These are phyloP conservation scores for Tetradesmus lagerheimii DNA, from an alignment of 139 green algal species.

Conservation along the genomic window DNA sequence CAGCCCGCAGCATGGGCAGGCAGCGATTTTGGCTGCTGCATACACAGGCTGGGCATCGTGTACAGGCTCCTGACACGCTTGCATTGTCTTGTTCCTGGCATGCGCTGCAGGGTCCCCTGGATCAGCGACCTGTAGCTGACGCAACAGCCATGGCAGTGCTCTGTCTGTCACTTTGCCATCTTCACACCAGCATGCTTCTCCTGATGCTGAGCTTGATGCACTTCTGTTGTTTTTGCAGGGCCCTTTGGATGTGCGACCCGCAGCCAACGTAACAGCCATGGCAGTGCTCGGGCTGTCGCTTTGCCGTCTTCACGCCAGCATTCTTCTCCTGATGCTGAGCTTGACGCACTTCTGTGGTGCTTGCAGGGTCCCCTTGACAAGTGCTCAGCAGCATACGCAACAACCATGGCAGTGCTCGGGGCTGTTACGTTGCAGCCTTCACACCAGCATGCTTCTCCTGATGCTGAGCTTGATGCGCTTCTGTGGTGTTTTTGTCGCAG, in stretches of 20 bases:
- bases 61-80: no score
- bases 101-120: no score
- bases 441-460: neutral
- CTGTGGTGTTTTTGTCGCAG: neutral
- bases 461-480: neutral
- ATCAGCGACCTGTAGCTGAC: no score
- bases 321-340: no score
- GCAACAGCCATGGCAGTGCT: neutral
- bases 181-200: neutral
- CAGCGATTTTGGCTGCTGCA: no score
- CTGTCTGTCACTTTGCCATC: neutral
- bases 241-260: slow-evolving; percentile 58
- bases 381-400: slow-evolving; percentile 60
- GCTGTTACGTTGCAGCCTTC: slow-evolving; percentile 70
- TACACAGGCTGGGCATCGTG: no score
- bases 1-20: neutral
- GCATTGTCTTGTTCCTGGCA: no score
- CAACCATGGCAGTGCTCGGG: slow-evolving; percentile 68
- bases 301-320: no score
- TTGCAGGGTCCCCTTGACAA: slow-evolving; percentile 61
- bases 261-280: slow-evolving; percentile 65
- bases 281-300: slow-evolving; percentile 72
- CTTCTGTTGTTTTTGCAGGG: slow-evolving; percentile 9
- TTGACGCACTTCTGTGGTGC: no score
- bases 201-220: neutral